Conservation (phyloP, 768 basidiomycete species). For the Termitomyces sp. region DNA sequence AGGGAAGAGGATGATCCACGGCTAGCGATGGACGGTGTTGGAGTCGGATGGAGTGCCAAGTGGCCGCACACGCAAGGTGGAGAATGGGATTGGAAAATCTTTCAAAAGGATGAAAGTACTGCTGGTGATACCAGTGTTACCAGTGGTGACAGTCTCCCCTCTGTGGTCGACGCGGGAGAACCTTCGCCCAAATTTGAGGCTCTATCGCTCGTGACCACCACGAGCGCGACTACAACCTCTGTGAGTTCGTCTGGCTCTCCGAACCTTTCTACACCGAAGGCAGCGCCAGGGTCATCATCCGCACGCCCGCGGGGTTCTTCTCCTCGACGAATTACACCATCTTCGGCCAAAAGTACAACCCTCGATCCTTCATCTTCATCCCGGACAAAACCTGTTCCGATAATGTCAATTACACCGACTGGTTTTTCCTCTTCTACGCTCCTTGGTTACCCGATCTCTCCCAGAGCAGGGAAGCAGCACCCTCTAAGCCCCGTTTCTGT, state of each 20-base stretch:
- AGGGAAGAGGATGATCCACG: slow-evolving; percentile 65
- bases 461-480: slow-evolving; percentile 34
- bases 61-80: slow-evolving; percentile 43
- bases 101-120: slow-evolving; percentile 33
- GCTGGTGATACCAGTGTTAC: slow-evolving; percentile 35
- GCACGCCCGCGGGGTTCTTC: slow-evolving; percentile 13
- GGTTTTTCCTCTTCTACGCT: slow-evolving; percentile 29
- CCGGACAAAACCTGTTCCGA: slow-evolving; percentile 34
- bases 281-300: background rate
- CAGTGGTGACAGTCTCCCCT: slow-evolving; percentile 42
- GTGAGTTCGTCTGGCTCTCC: slow-evolving; percentile 9
- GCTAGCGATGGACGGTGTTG: slow-evolving; percentile 59
- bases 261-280: slow-evolving; percentile 4
- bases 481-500: slow-evolving; percentile 24
- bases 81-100: slow-evolving; percentile 72
- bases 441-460: slow-evolving; percentile 37
- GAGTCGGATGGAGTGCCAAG: slow-evolving; percentile 59
- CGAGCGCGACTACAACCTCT: slow-evolving; percentile 15
- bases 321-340: slow-evolving; percentile 19
- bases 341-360: slow-evolving; percentile 9
- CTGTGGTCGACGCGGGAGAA: slow-evolving; percentile 22
- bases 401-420: slow-evolving; percentile 28
- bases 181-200: slow-evolving; percentile 25
- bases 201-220: slow-evolving; percentile 15
- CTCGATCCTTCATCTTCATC: slow-evolving; percentile 18